Percentiles rank a stretch among this genome's conserved stretches.
Conservation (phyloP, 306 rosid genomes). For the Malus asiatica region DNA sequence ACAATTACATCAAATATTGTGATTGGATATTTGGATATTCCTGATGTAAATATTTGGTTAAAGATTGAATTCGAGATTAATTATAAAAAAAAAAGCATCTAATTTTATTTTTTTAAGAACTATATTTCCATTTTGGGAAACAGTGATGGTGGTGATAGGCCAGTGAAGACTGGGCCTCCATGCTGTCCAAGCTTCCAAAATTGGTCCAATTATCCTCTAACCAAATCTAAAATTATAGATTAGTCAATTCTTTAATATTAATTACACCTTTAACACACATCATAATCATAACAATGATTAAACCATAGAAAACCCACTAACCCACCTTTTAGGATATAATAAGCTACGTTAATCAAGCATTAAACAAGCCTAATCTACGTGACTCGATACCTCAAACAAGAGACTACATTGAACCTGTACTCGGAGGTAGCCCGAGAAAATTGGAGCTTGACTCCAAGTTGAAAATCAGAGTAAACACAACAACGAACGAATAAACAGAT, state of each 20-base stretch:
- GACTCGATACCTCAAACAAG: background rate
- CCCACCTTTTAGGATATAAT: background rate
- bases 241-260: background rate
- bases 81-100: background rate
- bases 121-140: slow-evolving; percentile 3
- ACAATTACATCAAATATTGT: background rate
- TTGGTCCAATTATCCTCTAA: background rate
- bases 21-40: background rate
- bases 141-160: background rate
- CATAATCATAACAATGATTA: background rate
- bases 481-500: too few relatives aligned
- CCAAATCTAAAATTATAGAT: background rate
- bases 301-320: background rate
- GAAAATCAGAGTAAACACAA: too few relatives aligned
- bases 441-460: background rate
- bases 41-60: background rate
- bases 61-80: background rate
- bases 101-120: background rate
- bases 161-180: background rate
- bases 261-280: background rate
- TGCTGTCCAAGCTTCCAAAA: background rate
- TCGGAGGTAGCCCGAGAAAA: background rate
- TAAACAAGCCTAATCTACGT: background rate
- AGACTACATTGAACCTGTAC: slow-evolving; percentile 3
- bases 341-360: too few relatives aligned